These are phyloP conservation scores for Fusarium sp. DNA, from an alignment of 2,329 filamentous ascomycete genomes.

Conservation along the genomic window DNA sequence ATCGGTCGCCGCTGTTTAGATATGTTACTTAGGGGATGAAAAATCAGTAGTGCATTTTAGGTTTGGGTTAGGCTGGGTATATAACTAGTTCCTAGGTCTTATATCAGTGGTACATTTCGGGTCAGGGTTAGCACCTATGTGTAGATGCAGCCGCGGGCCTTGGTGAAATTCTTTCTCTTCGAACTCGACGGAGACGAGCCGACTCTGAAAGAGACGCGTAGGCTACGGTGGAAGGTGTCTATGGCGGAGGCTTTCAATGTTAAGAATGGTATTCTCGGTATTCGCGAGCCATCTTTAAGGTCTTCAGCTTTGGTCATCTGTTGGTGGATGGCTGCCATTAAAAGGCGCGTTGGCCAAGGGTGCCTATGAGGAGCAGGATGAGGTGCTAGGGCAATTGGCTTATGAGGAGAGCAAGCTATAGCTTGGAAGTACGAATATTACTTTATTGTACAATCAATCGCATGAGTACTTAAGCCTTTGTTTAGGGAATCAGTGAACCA, in stretches of 20 bases:
- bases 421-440: background rate
- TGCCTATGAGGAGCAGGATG: slow-evolving; percentile 22
- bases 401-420: slow-evolving; percentile 27
- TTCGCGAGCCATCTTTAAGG: slow-evolving; percentile 71
- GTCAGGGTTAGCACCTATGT: too few species aligned
- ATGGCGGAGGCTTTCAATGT: slow-evolving; percentile 72
- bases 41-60: too few species aligned
- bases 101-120: too few species aligned
- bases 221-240: slow-evolving; percentile 72
- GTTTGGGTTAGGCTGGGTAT: too few species aligned
- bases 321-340: slow-evolving; percentile 70
- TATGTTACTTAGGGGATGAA: background rate
- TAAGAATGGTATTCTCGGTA: slow-evolving; percentile 71
- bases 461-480: too few species aligned
- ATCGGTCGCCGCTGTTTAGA: background rate
- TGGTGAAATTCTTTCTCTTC: too few species aligned
- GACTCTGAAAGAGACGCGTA: slow-evolving; percentile 63
- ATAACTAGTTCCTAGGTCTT: too few species aligned
- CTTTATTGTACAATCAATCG: too few species aligned
- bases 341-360: slow-evolving; percentile 66
- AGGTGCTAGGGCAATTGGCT: slow-evolving; percentile 23
- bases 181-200: slow-evolving; percentile 49
- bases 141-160: too few species aligned
- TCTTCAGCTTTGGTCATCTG: slow-evolving; percentile 68
- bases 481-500: too few species aligned